Conservation (phyloP, 306 rosid species). For the Spatholobus suberectus region DNA sequence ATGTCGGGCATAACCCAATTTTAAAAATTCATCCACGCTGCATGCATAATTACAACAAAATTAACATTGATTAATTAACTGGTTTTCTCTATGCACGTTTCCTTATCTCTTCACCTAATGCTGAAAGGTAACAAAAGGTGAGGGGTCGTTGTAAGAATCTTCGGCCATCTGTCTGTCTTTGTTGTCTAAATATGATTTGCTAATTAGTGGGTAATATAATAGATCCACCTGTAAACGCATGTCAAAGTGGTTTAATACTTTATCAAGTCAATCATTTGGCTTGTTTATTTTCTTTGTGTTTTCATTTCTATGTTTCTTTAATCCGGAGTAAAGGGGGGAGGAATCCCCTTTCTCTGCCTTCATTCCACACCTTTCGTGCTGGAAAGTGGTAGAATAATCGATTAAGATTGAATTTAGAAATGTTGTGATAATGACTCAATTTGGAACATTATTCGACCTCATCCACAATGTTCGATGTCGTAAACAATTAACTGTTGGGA, state of each 20-base stretch:
- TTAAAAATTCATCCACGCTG: conserved; percentile 48
- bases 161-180: conserved; percentile 26
- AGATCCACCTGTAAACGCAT: conserved; percentile 47
- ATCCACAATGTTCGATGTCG: conserved; percentile 26
- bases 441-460: conserved; percentile 29
- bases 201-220: conserved; percentile 37
- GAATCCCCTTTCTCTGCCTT: conserved; percentile 36
- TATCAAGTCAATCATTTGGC: conserved; percentile 44
- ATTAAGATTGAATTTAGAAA: conserved; percentile 41
- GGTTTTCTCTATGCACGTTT: conserved; percentile 3
- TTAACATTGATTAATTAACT: conserved; percentile 16
- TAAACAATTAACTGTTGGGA: conserved; percentile 6
- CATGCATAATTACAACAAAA: conserved; percentile 45
- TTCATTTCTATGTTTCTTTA: background rate
- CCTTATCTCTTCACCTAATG: conserved; percentile 25
- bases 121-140: conserved; percentile 22
- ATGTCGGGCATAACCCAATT: conserved; percentile 47
- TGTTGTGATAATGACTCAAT: conserved; percentile 41
- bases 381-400: conserved; percentile 54
- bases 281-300: background rate
- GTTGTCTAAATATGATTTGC: conserved; percentile 26
- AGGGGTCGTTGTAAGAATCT: conserved; percentile 41
- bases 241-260: conserved; percentile 45
- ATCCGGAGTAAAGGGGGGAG: conserved; percentile 2
- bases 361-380: conserved; percentile 53